These are phyloP conservation scores for Chlorella sorokiniana DNA, from an alignment of 139 green algal species.

Conservation along the genomic window DNA sequence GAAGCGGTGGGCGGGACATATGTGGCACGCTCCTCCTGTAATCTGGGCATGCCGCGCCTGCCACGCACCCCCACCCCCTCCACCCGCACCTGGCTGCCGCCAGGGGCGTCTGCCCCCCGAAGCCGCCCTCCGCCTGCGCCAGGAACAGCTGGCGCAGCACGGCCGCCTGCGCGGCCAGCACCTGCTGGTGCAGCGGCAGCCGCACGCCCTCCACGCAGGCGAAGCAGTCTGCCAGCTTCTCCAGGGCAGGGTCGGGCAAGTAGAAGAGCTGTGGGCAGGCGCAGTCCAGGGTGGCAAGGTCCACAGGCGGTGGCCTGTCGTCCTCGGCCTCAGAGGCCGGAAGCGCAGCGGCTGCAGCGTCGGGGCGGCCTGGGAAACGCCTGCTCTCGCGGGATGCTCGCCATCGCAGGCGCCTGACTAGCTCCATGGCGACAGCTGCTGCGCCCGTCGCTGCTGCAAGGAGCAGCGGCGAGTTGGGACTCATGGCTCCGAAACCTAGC, in stretches of 20 bases:
- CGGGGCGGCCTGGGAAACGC: too few species aligned
- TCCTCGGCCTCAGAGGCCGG: not conserved
- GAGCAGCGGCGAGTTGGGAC: too few species aligned
- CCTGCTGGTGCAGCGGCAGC: slow-evolving; percentile 23
- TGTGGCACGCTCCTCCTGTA: not conserved
- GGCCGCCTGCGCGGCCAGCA: slow-evolving; percentile 17
- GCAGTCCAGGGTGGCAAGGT: not conserved
- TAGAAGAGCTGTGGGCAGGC: not conserved
- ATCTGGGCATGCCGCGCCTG: not conserved
- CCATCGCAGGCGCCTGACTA: too few species aligned
- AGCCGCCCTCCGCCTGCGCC: not conserved
- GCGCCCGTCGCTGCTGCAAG: too few species aligned
- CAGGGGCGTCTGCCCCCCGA: not conserved
- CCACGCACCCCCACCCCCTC: not conserved
- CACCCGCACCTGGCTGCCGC: not conserved
- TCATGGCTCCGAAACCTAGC: too few species aligned
- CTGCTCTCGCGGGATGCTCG: too few species aligned
- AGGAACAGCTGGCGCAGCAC: slow-evolving; percentile 29
- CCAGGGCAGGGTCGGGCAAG: not conserved
- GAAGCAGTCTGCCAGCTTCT: slow-evolving; percentile 20
- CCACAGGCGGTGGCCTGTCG: not conserved
- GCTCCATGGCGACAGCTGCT: too few species aligned
- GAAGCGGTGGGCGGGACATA: not conserved
- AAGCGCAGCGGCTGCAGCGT: not conserved
- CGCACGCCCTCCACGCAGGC: slow-evolving; percentile 5